Evolutionary conservation across 2,329 filamentous ascomycete species (phyloP).

Genomic region (Stagonosporopsis rhizophila): DNA sequence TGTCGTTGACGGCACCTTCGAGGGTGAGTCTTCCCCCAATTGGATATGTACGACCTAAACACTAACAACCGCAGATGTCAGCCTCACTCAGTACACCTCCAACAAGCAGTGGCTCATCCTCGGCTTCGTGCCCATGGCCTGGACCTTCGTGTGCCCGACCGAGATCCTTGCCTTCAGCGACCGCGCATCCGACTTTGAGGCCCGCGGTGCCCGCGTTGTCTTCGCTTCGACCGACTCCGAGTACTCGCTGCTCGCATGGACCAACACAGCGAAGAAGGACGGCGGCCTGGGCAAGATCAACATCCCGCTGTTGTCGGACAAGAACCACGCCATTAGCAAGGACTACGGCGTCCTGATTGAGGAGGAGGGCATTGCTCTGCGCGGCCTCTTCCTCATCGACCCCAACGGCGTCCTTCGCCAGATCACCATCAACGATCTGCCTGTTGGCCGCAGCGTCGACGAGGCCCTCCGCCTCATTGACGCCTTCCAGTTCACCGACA

Average conservation of each 20-base stretch:
- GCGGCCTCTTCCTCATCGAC: slow-evolving; percentile 72
- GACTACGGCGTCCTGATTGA: slow-evolving; percentile 70
- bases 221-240: slow-evolving; percentile 69
- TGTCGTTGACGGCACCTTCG: slow-evolving; percentile 51
- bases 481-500: slow-evolving; percentile 57
- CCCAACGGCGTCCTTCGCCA: slow-evolving; percentile 66
- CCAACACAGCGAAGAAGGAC: slow-evolving; percentile 63
- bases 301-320: slow-evolving; percentile 68
- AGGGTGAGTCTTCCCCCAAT: slow-evolving; percentile 39
- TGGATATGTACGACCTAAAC: neutral
- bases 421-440: slow-evolving; percentile 71
- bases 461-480: slow-evolving; percentile 66
- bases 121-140: slow-evolving; percentile 72
- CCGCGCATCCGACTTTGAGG: slow-evolving; percentile 65
- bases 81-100: slow-evolving; percentile 49
- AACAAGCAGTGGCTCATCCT: slow-evolving; percentile 67
- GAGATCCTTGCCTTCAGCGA: slow-evolving; percentile 72
- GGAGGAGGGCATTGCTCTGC: slow-evolving; percentile 68
- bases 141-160: slow-evolving; percentile 72
- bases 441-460: slow-evolving; percentile 69
- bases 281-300: slow-evolving; percentile 68
- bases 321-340: slow-evolving; percentile 65
- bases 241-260: slow-evolving; percentile 66
- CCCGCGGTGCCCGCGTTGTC: slow-evolving; percentile 65
- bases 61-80: slow-evolving; percentile 41